These are phyloP conservation scores for Populus simonii DNA, from an alignment of 345 rosid genomes.

Conservation along the genomic window DNA sequence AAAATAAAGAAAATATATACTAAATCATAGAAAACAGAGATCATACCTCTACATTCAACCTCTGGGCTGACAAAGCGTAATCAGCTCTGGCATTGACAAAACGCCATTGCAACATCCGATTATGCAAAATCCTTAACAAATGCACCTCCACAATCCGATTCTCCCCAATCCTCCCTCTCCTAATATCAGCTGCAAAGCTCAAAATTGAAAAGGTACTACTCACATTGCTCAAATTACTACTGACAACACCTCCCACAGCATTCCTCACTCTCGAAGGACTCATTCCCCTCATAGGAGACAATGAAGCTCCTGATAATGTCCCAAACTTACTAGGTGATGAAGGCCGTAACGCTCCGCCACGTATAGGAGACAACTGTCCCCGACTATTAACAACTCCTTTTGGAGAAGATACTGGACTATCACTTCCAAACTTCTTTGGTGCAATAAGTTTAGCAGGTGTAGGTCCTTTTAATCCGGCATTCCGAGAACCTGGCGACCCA, in stretches of 20 bases:
- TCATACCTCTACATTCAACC: slow-evolving; percentile 63
- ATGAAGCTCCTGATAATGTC: slow-evolving; percentile 36
- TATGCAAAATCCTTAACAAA: slow-evolving; percentile 61
- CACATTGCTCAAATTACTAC: slow-evolving; percentile 33
- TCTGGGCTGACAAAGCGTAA: slow-evolving; percentile 50
- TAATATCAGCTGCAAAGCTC: slow-evolving; percentile 80
- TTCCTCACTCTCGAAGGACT: slow-evolving; percentile 71
- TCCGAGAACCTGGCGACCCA: slow-evolving; percentile 37
- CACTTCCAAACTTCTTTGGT: slow-evolving; percentile 45
- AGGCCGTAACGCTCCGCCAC: slow-evolving; percentile 46
- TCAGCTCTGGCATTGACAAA: slow-evolving; percentile 79
- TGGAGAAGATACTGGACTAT: slow-evolving; percentile 56
- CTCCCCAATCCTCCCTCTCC: slow-evolving; percentile 70
- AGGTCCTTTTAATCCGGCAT: slow-evolving; percentile 33
- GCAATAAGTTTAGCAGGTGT: slow-evolving; percentile 34
- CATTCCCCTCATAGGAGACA: slow-evolving; percentile 58
- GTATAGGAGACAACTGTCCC: slow-evolving; percentile 55
- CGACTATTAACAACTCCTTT: slow-evolving; percentile 46
- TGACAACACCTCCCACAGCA: slow-evolving; percentile 26
- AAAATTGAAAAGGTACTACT: slow-evolving; percentile 54
- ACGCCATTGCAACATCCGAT: slow-evolving; percentile 79
- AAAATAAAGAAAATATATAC: background rate
- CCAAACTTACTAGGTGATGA: slow-evolving; percentile 68
- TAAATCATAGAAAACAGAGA: background rate
- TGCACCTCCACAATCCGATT: slow-evolving; percentile 62